Evolutionary conservation across 495 filamentous ascomycete species (phyloP).

Genomic region (Daldinia childiae): DNA sequence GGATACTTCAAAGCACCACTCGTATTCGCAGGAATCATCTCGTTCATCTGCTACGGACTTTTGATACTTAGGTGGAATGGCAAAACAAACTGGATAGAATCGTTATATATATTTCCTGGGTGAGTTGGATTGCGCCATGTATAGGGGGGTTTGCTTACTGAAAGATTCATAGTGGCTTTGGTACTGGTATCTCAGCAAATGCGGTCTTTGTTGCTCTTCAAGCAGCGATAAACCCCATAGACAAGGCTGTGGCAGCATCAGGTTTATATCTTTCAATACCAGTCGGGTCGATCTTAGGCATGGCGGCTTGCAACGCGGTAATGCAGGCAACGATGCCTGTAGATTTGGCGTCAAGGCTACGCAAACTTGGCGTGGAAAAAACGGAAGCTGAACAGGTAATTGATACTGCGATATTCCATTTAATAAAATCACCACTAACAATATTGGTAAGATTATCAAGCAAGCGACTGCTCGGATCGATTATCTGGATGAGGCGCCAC

Average conservation of each 20-base stretch:
- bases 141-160: conserved; percentile 2
- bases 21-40: conserved; percentile 59
- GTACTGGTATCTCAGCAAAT: conserved; percentile 62
- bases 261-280: conserved; percentile 62
- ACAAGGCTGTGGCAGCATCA: conserved; percentile 65
- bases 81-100: conserved; percentile 66
- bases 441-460: conserved; percentile 46
- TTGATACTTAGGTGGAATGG: conserved; percentile 71
- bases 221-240: conserved; percentile 57
- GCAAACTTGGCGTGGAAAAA: conserved; percentile 36
- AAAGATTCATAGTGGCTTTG: conserved; percentile 51
- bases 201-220: conserved; percentile 68
- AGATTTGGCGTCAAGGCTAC: conserved; percentile 38
- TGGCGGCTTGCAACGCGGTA: conserved; percentile 60
- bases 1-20: conserved; percentile 68
- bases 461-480: conserved; percentile 57
- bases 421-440: neutral
- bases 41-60: conserved; percentile 62
- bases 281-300: conserved; percentile 62
- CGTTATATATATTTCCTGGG: conserved; percentile 69
- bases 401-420: neutral
- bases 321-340: conserved; percentile 45
- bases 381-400: conserved; percentile 42
- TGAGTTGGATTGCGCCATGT: conserved; percentile 6
- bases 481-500: conserved; percentile 59